Conservation (phyloP, 2,329 filamentous ascomycete species). For the Phaeoacremonium minimum region DNA sequence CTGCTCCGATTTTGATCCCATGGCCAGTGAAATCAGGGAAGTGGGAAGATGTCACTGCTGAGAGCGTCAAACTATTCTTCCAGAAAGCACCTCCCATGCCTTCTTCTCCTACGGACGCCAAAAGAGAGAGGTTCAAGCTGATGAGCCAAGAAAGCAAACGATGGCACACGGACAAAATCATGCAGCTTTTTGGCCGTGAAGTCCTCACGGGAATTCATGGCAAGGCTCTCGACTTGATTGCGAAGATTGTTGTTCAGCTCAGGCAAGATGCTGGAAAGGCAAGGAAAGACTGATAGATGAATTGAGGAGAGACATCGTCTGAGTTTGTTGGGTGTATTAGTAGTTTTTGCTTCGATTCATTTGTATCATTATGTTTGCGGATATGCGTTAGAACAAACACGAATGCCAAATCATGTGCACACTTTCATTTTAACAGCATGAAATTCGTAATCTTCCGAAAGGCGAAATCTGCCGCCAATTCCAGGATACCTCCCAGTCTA, state of each 20-base stretch:
- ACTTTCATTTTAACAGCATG: too few species aligned
- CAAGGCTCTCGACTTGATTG: constrained; percentile 4
- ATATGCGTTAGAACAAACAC: too few species aligned
- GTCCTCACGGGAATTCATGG: constrained; percentile 4
- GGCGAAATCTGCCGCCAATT: too few species aligned
- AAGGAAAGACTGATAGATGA: background rate
- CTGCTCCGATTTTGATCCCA: constrained; percentile 5
- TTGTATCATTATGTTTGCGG: too few species aligned
- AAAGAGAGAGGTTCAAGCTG: constrained; percentile 8
- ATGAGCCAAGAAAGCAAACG: constrained; percentile 10
- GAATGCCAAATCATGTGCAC: too few species aligned
- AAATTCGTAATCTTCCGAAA: too few species aligned
- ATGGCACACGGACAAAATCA: constrained; percentile 14
- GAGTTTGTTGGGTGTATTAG: too few species aligned
- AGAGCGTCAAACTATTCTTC: constrained; percentile 12
- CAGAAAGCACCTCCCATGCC: constrained; percentile 3
- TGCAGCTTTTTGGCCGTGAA: constrained; percentile 9
- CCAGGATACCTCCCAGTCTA: too few species aligned
- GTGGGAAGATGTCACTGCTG: constrained; percentile 9
- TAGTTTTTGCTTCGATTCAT: too few species aligned
- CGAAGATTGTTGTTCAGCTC: constrained; percentile 8
- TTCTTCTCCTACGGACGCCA: constrained; percentile 6
- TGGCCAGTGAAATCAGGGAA: constrained; percentile 14
- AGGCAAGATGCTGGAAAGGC: constrained; percentile 7
- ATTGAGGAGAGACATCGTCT: too few species aligned